Evolutionary conservation across 176 grass and related monocot species (phyloP).

Genomic region (Otatea glauca): DNA sequence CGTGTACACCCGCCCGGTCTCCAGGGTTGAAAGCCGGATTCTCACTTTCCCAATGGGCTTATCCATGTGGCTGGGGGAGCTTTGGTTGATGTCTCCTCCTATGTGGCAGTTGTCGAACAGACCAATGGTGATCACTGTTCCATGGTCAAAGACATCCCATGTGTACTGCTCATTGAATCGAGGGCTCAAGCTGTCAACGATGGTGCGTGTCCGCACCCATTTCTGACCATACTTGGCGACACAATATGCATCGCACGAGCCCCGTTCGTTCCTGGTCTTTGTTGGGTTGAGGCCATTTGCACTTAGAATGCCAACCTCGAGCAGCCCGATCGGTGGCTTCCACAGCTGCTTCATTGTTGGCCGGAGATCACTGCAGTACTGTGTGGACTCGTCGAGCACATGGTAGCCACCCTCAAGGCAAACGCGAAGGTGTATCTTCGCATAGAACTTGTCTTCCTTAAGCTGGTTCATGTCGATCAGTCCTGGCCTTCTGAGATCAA

Average conservation of each 20-base stretch:
- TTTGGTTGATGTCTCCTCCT: slow-evolving; percentile 26
- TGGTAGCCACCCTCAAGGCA: slow-evolving; percentile 94
- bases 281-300: slow-evolving; percentile 69
- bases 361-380: slow-evolving; percentile 87
- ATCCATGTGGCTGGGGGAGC: slow-evolving; percentile 53
- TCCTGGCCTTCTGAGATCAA: slow-evolving; percentile 61
- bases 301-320: slow-evolving; percentile 87
- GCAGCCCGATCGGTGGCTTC: slow-evolving; percentile 81
- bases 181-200: slow-evolving; percentile 67
- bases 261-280: slow-evolving; percentile 61
- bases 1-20: slow-evolving; percentile 78
- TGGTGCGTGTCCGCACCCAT: slow-evolving; percentile 92
- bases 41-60: slow-evolving; percentile 79
- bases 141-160: slow-evolving; percentile 90
- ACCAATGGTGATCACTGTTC: slow-evolving; percentile 83
- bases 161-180: slow-evolving; percentile 92
- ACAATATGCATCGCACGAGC: slow-evolving; percentile 87
- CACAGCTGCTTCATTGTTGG: slow-evolving; percentile 93
- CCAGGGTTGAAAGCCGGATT: slow-evolving; percentile 84
- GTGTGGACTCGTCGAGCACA: slow-evolving; percentile 88
- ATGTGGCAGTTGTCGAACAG: slow-evolving; percentile 89
- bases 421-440: slow-evolving; percentile 60
- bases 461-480: slow-evolving; percentile 67
- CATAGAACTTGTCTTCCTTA: slow-evolving; percentile 86
- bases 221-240: slow-evolving; percentile 96